Percentiles rank a stretch among this genome's conserved stretches.
Conservation (phyloP, 345 rosid species). For the Abelmoschus esculentus region DNA sequence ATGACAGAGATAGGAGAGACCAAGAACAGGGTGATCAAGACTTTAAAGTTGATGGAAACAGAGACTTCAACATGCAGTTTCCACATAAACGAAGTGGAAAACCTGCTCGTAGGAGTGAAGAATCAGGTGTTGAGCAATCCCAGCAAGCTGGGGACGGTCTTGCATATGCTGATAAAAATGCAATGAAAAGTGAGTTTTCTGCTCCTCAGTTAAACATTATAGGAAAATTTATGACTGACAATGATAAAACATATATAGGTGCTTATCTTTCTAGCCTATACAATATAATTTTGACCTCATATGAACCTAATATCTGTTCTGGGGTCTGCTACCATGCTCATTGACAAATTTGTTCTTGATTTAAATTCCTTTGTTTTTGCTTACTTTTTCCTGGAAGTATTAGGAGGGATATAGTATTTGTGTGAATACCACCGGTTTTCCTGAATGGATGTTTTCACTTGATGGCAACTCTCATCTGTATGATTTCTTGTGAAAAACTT, state of each 20-base stretch:
- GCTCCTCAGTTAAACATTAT: not conserved
- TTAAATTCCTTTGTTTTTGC: not conserved
- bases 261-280: not conserved
- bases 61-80: constrained; percentile 49
- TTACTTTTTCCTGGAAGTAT: not conserved
- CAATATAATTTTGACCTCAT: not conserved
- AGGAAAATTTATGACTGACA: not conserved
- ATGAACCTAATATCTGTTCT: not conserved
- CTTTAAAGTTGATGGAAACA: constrained; percentile 50
- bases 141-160: too few relatives aligned
- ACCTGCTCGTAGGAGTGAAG: too few relatives aligned
- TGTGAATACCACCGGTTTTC: not conserved
- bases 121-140: too few relatives aligned
- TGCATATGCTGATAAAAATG: too few relatives aligned
- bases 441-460: not conserved
- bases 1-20: constrained; percentile 60
- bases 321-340: not conserved
- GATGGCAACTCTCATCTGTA: not conserved
- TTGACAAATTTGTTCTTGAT: not conserved
- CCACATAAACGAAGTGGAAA: constrained; percentile 26
- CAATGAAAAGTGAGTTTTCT: too few relatives aligned
- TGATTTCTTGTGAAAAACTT: too few relatives aligned
- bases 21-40: constrained; percentile 44
- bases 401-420: not conserved
- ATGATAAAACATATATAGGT: not conserved